Percentiles rank a stretch among this genome's conserved stretches.
phyloP scores from a whole-genome alignment of 2,329 filamentous ascomycete genomes.

The Leptographium wingfieldii region DNA sequence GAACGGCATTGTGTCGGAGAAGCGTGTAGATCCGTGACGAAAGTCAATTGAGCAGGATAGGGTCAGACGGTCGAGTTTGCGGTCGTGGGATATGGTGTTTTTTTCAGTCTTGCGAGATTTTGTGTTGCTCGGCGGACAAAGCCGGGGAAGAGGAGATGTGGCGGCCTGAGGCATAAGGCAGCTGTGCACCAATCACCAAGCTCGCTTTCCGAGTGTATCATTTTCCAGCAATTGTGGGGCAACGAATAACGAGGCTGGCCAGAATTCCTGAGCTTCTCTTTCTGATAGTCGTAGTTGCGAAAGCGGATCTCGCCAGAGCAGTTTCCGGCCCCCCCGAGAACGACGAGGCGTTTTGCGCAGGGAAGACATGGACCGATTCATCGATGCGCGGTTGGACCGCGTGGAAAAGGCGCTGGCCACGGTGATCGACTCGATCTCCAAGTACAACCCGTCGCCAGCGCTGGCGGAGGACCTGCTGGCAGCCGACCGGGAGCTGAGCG shows the following conservation, averaged over 20 bases:
- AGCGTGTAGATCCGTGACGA: neutral
- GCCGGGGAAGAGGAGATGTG: constrained; percentile 13
- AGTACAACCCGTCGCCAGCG: constrained; percentile 62
- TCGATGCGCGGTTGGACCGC: constrained; percentile 51
- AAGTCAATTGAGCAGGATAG: neutral
- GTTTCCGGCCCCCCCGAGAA: neutral
- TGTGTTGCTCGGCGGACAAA: constrained; percentile 16
- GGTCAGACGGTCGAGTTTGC: neutral
- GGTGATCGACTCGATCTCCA: constrained; percentile 67
- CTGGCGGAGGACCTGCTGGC: constrained; percentile 56
- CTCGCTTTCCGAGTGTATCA: constrained; percentile 8
- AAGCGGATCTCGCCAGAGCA: neutral
- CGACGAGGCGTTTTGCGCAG: neutral
- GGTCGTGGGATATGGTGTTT: neutral
- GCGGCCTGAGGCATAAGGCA: constrained; percentile 16
- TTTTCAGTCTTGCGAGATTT: constrained; percentile 16
- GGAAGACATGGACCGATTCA: constrained; percentile 43
- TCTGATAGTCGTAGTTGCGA: neutral
- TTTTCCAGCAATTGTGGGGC: neutral
- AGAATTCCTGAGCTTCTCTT: no score
- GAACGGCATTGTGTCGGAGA: constrained; percentile 16
- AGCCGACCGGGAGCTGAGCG: constrained; percentile 56
- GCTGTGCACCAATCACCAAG: constrained; percentile 9
- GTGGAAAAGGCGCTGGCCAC: constrained; percentile 54
- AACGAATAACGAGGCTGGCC: neutral